These are phyloP conservation scores for Teratosphaeria destructans DNA, from an alignment of 2,329 filamentous ascomycete genomes.

Conservation along the genomic window DNA sequence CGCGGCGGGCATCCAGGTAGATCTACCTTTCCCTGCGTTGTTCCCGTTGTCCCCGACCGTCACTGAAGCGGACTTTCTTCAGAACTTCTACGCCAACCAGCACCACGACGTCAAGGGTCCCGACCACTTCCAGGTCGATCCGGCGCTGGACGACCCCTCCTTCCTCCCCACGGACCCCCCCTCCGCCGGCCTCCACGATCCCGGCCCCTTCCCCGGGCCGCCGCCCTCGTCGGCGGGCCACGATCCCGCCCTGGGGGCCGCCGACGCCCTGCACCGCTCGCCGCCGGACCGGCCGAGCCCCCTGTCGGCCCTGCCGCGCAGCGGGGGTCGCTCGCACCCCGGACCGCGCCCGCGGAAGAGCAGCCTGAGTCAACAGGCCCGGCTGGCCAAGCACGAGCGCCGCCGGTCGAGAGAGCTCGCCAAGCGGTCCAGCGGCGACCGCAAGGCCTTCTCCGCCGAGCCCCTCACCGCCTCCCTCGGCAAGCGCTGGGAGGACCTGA, in stretches of 20 bases:
- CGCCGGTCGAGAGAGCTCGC: conserved; percentile 66
- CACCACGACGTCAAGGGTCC: conserved; percentile 21
- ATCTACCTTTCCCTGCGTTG: conserved; percentile 7
- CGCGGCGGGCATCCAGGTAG: background rate
- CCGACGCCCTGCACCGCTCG: conserved; percentile 71
- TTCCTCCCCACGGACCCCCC: background rate
- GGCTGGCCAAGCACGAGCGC: conserved; percentile 69
- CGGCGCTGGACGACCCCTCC: conserved; percentile 49
- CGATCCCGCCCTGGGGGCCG: conserved; percentile 57
- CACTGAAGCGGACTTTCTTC: conserved; percentile 28
- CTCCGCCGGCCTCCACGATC: background rate
- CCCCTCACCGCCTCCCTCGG: conserved; percentile 63
- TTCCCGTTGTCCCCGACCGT: conserved; percentile 23
- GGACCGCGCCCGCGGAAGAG: conserved; percentile 69
- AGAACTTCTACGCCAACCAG: conserved; percentile 34
- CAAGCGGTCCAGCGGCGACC: conserved; percentile 60
- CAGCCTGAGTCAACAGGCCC: conserved; percentile 70
- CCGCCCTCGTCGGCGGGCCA: conserved; percentile 36
- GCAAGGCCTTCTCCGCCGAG: conserved; percentile 80
- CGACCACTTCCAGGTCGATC: conserved; percentile 22
- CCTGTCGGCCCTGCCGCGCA: conserved; percentile 69
- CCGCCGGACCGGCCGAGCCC: conserved; percentile 82
- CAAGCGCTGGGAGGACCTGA: conserved; percentile 92
- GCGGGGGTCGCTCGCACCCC: conserved; percentile 46
- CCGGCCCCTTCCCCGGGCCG: background rate